Percentiles rank a stretch among this genome's conserved stretches.
Evolutionary conservation across 768 basidiomycete genomes (phyloP).

Genomic region (Lentinula sp.): DNA sequence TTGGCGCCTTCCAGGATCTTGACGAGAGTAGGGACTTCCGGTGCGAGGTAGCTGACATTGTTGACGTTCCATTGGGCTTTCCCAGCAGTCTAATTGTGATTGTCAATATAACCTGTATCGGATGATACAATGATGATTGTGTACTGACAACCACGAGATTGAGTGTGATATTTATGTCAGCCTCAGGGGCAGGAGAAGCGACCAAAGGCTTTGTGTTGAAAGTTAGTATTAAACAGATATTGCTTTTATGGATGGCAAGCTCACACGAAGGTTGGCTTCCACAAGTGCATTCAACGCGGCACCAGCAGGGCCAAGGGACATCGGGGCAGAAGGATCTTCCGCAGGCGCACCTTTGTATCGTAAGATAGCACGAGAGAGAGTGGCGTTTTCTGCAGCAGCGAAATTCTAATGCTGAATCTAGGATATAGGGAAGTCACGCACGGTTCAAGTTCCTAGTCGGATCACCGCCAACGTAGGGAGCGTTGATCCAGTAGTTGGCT

Average conservation of each 20-base stretch:
- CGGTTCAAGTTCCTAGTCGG: constrained; percentile 25
- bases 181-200: constrained; percentile 11
- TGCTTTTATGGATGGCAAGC: background rate
- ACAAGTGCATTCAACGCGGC: constrained; percentile 1
- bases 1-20: constrained; percentile 29
- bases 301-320: constrained; percentile 14
- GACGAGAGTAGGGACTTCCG: constrained; percentile 17
- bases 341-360: constrained; percentile 31
- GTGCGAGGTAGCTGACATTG: constrained; percentile 21
- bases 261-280: constrained; percentile 10
- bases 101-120: background rate
- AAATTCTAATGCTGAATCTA: no score
- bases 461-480: constrained; percentile 24
- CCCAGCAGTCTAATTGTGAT: constrained; percentile 9
- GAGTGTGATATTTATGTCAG: constrained; percentile 19
- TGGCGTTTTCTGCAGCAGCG: constrained; percentile 16
- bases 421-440: constrained; percentile 10
- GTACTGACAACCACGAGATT: constrained; percentile 16
- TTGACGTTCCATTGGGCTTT: constrained; percentile 27
- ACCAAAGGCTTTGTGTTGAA: constrained; percentile 11
- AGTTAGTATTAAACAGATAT: background rate
- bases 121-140: background rate
- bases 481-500: constrained; percentile 42
- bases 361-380: constrained; percentile 27
- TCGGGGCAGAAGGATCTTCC: constrained; percentile 26